Percentiles rank a stretch among this genome's conserved stretches.
These are phyloP conservation scores for Trametes polyzona DNA, from an alignment of 1,284 basidiomycete genomes.

Conservation along the genomic window DNA sequence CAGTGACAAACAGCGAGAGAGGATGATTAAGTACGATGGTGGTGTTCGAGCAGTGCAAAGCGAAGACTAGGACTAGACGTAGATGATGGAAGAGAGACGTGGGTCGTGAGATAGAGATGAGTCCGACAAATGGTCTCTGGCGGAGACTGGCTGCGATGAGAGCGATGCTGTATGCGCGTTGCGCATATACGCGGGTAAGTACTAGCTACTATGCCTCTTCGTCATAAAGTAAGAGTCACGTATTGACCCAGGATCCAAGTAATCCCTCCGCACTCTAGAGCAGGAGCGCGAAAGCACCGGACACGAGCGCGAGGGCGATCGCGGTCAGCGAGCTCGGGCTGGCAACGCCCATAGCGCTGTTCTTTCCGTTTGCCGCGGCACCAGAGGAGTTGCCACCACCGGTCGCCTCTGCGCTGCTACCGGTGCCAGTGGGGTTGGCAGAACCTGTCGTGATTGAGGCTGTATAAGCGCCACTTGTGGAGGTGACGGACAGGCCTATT, in stretches of 20 bases:
- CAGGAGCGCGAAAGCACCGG: constrained; percentile 19
- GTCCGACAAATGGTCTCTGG: neutral
- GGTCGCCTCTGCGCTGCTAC: constrained; percentile 2
- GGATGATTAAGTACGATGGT: constrained; percentile 11
- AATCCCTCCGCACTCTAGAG: constrained; percentile 5
- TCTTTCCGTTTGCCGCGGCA: constrained; percentile 10
- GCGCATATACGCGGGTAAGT: too few relatives aligned
- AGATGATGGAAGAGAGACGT: neutral
- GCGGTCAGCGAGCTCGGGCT: constrained; percentile 10
- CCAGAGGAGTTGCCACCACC: constrained; percentile 12
- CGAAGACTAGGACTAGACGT: constrained; percentile 5
- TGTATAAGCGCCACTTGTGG: neutral
- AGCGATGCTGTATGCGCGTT: too few relatives aligned
- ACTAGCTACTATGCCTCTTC: neutral
- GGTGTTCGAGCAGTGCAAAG: constrained; percentile 11
- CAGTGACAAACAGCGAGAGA: constrained; percentile 11
- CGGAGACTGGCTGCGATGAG: neutral
- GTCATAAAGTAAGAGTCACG: neutral
- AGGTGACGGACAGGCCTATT: neutral
- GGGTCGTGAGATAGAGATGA: constrained; percentile 2
- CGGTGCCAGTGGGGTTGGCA: neutral
- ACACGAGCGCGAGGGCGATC: constrained; percentile 18
- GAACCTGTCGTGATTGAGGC: neutral
- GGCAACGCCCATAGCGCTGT: constrained; percentile 19
- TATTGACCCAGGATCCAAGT: neutral